Evolutionary conservation across 129 eudicot genomes (phyloP).

Genomic region (Centaurea solstitialis): DNA sequence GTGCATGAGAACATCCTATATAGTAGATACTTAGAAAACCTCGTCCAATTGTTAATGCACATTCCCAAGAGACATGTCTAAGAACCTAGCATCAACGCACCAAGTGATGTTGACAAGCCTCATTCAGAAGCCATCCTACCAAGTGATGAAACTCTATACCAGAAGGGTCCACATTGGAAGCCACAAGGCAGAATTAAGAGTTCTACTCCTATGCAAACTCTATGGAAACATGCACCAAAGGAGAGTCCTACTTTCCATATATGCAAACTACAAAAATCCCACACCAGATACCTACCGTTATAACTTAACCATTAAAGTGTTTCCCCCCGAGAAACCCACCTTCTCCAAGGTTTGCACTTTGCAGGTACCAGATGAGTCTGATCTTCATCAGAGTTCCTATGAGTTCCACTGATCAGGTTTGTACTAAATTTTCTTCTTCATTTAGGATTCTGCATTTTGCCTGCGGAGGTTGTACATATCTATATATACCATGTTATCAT

Average conservation of each 20-base stretch:
- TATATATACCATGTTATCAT: background rate
- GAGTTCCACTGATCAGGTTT: no score
- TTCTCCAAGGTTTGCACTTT: background rate
- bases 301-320: background rate
- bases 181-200: background rate
- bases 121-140: background rate
- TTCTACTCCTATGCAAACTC: background rate
- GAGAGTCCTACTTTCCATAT: background rate
- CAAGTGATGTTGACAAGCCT: no score
- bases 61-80: no score
- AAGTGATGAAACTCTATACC: background rate
- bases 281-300: background rate
- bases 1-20: no score
- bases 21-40: no score
- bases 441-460: background rate
- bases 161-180: background rate
- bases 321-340: background rate
- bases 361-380: background rate
- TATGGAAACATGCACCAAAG: background rate
- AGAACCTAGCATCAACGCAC: no score
- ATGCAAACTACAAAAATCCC: background rate
- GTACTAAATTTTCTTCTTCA: no score
- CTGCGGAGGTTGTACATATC: background rate
- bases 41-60: no score
- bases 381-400: background rate